Conservation (phyloP, 2,329 filamentous ascomycete species). For the Curvularia sp. region DNA sequence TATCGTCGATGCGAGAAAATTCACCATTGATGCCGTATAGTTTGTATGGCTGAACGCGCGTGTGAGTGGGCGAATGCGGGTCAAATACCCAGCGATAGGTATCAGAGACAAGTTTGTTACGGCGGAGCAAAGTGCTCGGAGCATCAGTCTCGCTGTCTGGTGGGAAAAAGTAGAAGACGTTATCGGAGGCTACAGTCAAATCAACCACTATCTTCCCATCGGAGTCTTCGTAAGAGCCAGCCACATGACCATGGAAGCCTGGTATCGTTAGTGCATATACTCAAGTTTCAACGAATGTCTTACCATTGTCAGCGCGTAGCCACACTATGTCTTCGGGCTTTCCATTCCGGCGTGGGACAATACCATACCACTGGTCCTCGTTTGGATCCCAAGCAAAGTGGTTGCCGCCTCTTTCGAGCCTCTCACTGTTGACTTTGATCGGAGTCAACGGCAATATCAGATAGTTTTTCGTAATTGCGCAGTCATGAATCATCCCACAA, state of each 20-base stretch:
- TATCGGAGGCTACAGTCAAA: constrained; percentile 50
- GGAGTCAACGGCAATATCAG: constrained; percentile 50
- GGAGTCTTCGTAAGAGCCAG: constrained; percentile 52
- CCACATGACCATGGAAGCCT: constrained; percentile 54
- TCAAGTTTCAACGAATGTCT: background rate
- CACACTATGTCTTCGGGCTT: constrained; percentile 62
- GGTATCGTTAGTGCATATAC: constrained; percentile 1
- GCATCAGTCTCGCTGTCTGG: constrained; percentile 34
- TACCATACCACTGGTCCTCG: constrained; percentile 63
- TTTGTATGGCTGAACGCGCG: constrained; percentile 39
- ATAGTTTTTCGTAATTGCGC: constrained; percentile 51
- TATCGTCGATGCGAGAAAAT: constrained; percentile 57
- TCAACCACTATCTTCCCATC: constrained; percentile 51
- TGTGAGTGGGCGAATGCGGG: constrained; percentile 37
- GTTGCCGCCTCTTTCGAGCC: constrained; percentile 50
- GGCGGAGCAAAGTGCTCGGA: constrained; percentile 48
- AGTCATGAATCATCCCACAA: constrained; percentile 52
- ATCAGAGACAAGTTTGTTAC: constrained; percentile 50
- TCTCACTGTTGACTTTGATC: constrained; percentile 46
- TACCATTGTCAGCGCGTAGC: constrained; percentile 61
- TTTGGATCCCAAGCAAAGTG: constrained; percentile 55
- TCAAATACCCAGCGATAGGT: constrained; percentile 54
- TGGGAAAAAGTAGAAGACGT: constrained; percentile 55
- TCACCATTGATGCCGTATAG: constrained; percentile 52
- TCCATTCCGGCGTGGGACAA: constrained; percentile 59